Base-by-base conservation (phyloP, 495 filamentous ascomycete species). In the Jackrogersella minutella region DNA sequence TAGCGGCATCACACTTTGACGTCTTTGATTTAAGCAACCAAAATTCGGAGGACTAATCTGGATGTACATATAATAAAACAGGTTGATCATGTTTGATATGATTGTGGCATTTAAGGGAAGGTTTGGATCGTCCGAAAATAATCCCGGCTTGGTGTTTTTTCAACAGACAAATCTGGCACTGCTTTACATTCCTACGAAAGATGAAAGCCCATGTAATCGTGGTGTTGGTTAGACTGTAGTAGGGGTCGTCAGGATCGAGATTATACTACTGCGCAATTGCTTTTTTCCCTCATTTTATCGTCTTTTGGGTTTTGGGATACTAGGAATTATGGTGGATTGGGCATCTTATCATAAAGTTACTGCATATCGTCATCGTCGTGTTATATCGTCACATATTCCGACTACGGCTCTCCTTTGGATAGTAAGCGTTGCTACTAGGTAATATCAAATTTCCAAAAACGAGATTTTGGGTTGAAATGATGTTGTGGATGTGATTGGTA, bases 1-100 rank as follows among this genome's bases (percentile, higher is more conserved):
- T 96, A 82, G 84, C 17, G n/a, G 22, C 50, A 10, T 44, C 36
- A 26, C 64, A 33, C 44, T 31, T 57, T 26, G n/a, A 19, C 17
- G 51, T 16, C n/a, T 28, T 26, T 28, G 14, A 62, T 41, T 8
- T 21, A 26, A 36, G 33, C 19, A 62, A 33, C 19, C 58, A 10
- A 58, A 39, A 22, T 5, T 26, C 26, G 31, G 22, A 31, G 53
- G 55, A 37, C 39, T 64, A 68, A 60, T 68, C 3, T 39, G 55
- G 59, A 64, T 71, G 69, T 68, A 68, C 52, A 71, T 71, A 67
- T 55, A 61, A 17, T 39, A 53, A 55, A 36, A 55, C 56, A 61
- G 21, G 50, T 61, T 65, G 55, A 58, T 66, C 62, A 62, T 66
- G 62, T 69, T 69, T 68, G 30, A 62, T 64, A 58, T 49, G 66